phyloP scores from a whole-genome alignment of 2,329 filamentous ascomycete genomes.

The Phyllosticta citribraziliensis region DNA sequence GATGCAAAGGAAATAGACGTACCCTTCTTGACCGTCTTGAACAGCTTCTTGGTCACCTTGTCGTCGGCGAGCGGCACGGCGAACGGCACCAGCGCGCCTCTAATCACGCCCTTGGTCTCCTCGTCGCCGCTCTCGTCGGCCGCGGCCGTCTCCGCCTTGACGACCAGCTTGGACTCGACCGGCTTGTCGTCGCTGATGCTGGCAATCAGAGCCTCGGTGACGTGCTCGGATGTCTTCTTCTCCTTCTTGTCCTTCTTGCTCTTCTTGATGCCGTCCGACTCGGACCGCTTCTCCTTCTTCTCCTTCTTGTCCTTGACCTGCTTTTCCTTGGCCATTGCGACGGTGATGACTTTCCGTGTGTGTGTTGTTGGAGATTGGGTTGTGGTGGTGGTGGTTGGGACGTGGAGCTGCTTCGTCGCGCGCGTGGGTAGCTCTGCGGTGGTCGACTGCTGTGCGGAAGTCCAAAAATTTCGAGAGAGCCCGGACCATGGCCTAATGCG shows the following conservation, averaged over 20 bases:
- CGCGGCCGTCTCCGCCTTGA: conserved; percentile 57
- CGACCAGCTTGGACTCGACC: conserved; percentile 1
- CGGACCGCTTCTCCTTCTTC: conserved; percentile 60
- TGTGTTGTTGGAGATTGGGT: neutral
- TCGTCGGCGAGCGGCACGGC: conserved; percentile 72
- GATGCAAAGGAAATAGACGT: conserved; percentile 18
- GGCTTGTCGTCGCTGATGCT: conserved; percentile 44
- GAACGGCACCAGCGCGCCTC: conserved; percentile 64
- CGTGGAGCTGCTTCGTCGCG: conserved; percentile 1
- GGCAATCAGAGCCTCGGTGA: conserved; percentile 45
- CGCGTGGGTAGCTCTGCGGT: conserved; percentile 3
- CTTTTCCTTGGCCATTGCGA: conserved; percentile 27
- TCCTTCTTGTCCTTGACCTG: conserved; percentile 41
- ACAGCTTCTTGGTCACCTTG: conserved; percentile 59
- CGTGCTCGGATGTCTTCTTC: conserved; percentile 25
- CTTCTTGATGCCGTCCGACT: conserved; percentile 29
- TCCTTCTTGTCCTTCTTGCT: conserved; percentile 37
- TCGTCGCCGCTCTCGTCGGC: conserved; percentile 47
- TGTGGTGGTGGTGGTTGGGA: neutral
- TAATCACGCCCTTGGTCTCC: conserved; percentile 38
- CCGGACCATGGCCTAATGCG: no score
- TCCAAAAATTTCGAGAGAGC: conserved; percentile 8
- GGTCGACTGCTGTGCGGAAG: neutral
- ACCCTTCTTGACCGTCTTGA: conserved; percentile 56
- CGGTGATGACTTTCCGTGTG: neutral